Base-by-base conservation (phyloP, 2,329 filamentous ascomycete species). In the Incumbomyces lentus region DNA sequence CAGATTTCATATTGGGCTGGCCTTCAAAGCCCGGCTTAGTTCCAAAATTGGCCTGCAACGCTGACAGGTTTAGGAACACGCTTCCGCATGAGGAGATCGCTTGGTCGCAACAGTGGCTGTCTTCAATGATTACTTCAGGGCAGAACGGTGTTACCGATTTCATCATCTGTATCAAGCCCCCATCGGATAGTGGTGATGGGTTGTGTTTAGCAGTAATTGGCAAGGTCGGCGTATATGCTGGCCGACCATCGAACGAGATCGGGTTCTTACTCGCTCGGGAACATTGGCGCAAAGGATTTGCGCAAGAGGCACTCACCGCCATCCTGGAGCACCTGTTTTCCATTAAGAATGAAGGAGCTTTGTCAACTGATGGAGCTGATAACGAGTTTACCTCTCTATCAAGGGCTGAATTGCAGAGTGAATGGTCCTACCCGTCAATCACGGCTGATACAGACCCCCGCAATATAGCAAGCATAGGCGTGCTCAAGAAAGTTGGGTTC, bases 131-230 rank as follows among this genome's bases (percentile, higher is more conserved):
- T 4, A n/a, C 16, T n/a, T 22, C 40, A 6, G 37, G 19, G 2
- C 40, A 50, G 17, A 55, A 55, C 19, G 53, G 51, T 1, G 29
- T 49, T 17, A 49, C 51, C 1, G 53, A 55, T 31, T 55, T 53
- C 43, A 36, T 55, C 4, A 50, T 55, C 46, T 43, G 47, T 30
- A 35, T 47, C 10, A 50, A 46, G 16, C 8, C n/a, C n/a, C n/a
- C n/a, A n/a, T n/a, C n/a, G n/a, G n/a, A n/a, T n/a, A n/a, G n/a
- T n/a, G n/a, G n/a, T n/a, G n/a, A n/a, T n/a, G n/a, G n/a, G n/a
- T n/a, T n/a, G n/a, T n/a, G n/a, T n/a, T n/a, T n/a, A n/a, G n/a
- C 22, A 26, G 22, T 26, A 26, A 52, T 55, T 22, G 52, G 52
- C 36, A 53, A 55, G 39, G 40, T 50, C 30, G 51, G 51, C 3